Percentiles rank a stretch among this genome's conserved stretches.
phyloP scores from a whole-genome alignment of 441 rosid species.

The Daphne laureola region DNA sequence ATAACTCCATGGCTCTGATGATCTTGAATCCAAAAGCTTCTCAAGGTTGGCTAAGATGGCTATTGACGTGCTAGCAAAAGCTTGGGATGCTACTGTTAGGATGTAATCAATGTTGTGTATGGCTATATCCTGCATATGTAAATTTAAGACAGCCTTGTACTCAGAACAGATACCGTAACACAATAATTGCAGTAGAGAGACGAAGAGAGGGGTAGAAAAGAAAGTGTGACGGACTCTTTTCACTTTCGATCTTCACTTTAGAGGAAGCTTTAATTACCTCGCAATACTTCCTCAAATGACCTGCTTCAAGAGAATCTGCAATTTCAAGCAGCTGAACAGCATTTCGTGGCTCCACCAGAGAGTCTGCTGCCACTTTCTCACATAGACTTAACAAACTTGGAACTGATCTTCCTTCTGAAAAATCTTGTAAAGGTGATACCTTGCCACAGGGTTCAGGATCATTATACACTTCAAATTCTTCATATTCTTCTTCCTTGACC shows the following conservation, averaged over 20 bases:
- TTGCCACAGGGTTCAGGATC: slow-evolving; percentile 33
- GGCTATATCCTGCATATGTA: slow-evolving; percentile 66
- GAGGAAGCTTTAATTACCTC: slow-evolving; percentile 42
- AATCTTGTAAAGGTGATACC: slow-evolving; percentile 25
- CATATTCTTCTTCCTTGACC: slow-evolving; percentile 42
- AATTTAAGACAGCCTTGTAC: slow-evolving; percentile 7
- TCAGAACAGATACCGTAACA: not conserved
- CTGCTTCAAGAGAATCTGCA: slow-evolving; percentile 93
- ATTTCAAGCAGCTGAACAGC: slow-evolving; percentile 85
- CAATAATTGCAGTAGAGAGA: too few relatives aligned
- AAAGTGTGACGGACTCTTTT: too few relatives aligned
- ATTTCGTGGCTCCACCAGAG: slow-evolving; percentile 83
- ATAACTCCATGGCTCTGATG: slow-evolving; percentile 85
- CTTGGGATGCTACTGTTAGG: slow-evolving; percentile 55
- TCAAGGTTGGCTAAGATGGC: slow-evolving; percentile 83
- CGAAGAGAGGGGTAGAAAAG: too few relatives aligned
- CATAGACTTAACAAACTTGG: slow-evolving; percentile 87
- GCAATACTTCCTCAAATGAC: slow-evolving; percentile 78
- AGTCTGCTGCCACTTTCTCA: slow-evolving; percentile 87
- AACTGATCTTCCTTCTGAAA: slow-evolving; percentile 22
- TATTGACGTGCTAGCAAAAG: slow-evolving; percentile 60
- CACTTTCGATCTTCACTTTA: not conserved
- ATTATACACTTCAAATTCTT: slow-evolving; percentile 58
- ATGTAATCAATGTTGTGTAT: slow-evolving; percentile 88
- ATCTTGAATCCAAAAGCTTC: slow-evolving; percentile 67